Evolutionary conservation across 164 flowering plant genomes (phyloP), one percentile per base, ranked within the genome.

Genomic region (Houttuynia cordata): DNA sequence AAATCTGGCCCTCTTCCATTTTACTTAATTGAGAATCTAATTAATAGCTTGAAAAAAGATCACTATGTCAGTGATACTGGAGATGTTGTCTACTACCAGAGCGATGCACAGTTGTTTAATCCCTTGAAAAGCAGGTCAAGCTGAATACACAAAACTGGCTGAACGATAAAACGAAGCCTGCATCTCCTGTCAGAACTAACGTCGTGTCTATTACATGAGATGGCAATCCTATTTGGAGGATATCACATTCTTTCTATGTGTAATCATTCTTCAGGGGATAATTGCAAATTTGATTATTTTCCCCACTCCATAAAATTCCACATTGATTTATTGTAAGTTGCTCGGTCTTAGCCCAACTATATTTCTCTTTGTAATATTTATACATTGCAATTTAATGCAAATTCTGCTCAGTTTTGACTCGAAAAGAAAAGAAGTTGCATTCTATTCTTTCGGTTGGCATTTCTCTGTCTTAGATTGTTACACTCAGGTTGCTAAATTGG

Each of bases 41-140:
- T 75, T 4, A 74, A 54, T 51, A 81, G 85, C 75, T 55, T 81
- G 76, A 78, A 61, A 56, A 54, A 64, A 1, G 83, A 83, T 52
- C 88, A 81, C 59, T 81, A 45, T 41, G 85, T 83, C 5, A 81
- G 80, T 42, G 82, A 81, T 40, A 62, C 64, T 0, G 88, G 88
- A 3, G 83, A 81, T 50, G 64, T 83, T 60, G 82, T 83, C 21
- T 83, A 70, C 62, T 78, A 83, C 60, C 81, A 83, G 62, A 71
- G 77, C 3, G 84, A 83, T 61, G 75, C 81, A 8, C 53, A 57
- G 24, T 53, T 69, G 22, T 57, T 24, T 25, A 56, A 52, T 24
- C n/a, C 59, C 37, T 69, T 65, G 51, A 17, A 47, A 34, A 62
- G 54, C n/a, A 67, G 69, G 59, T 52, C 62, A 57, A 66, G 39